Conservation (phyloP, 139 green algal species). For the Nannochloris sp. region DNA sequence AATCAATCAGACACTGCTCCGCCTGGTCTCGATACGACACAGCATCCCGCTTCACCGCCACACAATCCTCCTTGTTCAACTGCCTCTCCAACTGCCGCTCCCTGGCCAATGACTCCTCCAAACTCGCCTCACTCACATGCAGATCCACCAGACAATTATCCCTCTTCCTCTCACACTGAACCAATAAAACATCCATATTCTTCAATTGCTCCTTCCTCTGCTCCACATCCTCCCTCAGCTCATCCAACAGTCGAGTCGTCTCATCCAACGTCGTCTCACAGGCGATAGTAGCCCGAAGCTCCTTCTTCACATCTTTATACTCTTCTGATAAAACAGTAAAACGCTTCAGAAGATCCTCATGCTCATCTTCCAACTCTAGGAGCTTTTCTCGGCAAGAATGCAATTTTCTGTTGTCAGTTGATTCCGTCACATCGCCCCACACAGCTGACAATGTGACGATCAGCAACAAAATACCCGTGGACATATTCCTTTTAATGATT, state of each 20-base stretch:
- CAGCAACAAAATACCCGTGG: too few relatives aligned
- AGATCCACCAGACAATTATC: not conserved
- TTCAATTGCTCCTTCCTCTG: not conserved
- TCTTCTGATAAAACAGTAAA: not conserved
- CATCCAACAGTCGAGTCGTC: not conserved
- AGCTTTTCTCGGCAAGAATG: not conserved
- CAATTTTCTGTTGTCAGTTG: too few relatives aligned
- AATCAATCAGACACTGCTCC: constrained; percentile 7
- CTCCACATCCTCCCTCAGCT: not conserved
- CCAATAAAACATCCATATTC: not conserved
- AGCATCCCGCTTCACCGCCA: not conserved
- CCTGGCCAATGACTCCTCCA: not conserved
- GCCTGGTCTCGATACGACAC: constrained; percentile 3
- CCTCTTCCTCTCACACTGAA: not conserved
- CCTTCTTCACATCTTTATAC: constrained; percentile 1
- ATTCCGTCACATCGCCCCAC: too few relatives aligned
- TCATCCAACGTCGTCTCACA: not conserved
- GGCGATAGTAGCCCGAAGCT: not conserved
- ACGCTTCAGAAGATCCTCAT: constrained; percentile 6
- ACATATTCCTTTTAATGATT: too few relatives aligned
- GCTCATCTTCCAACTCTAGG: constrained; percentile 5
- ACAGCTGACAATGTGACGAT: too few relatives aligned
- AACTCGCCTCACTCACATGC: not conserved
- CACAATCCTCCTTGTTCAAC: constrained; percentile 5
- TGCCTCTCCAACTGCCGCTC: not conserved